Evolutionary conservation across 306 rosid species (phyloP).

Genomic region (Castanospermum australe): DNA sequence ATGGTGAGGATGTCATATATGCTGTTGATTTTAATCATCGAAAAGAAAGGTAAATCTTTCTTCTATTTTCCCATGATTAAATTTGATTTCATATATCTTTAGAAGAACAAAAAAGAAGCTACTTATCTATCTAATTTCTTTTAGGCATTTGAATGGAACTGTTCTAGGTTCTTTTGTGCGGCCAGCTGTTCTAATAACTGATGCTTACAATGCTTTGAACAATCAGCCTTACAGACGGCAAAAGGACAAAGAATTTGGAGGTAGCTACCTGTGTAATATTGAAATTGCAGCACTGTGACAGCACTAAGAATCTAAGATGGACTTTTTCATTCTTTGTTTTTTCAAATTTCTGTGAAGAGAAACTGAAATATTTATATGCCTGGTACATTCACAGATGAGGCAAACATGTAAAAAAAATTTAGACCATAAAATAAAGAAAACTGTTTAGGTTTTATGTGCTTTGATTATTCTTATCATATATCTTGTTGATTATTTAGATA

Average conservation of each 20-base stretch:
- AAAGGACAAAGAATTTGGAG: conserved; percentile 93
- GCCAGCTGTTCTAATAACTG: conserved; percentile 95
- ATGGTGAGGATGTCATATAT: conserved; percentile 94
- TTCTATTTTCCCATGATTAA: neutral
- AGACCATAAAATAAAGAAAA: conserved; percentile 15
- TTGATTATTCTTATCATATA: conserved; percentile 32
- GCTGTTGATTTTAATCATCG: conserved; percentile 97
- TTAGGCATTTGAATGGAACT: conserved; percentile 97
- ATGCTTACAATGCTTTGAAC: conserved; percentile 96
- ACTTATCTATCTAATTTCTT: conserved; percentile 42
- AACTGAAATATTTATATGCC: neutral
- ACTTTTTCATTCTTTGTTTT: neutral
- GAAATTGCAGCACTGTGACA: neutral
- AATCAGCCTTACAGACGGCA: conserved; percentile 95
- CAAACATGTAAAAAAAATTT: conserved; percentile 4
- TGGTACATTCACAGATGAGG: neutral
- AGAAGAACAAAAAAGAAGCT: conserved; percentile 10
- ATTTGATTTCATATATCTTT: conserved; percentile 6
- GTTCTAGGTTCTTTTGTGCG: conserved; percentile 82
- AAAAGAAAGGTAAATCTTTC: conserved; percentile 66
- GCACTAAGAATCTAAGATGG: conserved; percentile 19
- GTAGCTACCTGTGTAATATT: conserved; percentile 42
- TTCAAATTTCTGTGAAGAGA: conserved; percentile 1
- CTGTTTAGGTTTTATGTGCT: neutral
- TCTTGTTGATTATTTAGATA: conserved; percentile 49